These are phyloP conservation scores for Colletotrichum destructivum DNA, from an alignment of 2,329 filamentous ascomycete species.

Conservation along the genomic window DNA sequence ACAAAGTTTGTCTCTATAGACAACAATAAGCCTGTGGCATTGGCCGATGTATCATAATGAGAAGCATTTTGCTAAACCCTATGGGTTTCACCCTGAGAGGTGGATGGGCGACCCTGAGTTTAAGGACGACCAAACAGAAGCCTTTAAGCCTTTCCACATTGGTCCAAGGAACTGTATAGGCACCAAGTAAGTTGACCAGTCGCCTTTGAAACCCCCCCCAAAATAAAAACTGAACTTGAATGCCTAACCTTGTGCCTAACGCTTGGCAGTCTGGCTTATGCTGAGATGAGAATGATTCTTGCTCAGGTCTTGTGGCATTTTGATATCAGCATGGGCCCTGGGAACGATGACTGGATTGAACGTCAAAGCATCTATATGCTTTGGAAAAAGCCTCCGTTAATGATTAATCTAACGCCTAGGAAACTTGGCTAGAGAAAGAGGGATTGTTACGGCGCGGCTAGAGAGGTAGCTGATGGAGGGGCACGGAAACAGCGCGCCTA, in stretches of 20 bases:
- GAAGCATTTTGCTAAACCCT: neutral
- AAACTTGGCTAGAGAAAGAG: neutral
- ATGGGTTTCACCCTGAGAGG: neutral
- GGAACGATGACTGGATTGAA: conserved; percentile 29
- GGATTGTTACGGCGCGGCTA: no score
- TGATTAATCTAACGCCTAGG: conserved; percentile 34
- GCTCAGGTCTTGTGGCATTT: conserved; percentile 32
- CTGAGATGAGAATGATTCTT: conserved; percentile 37
- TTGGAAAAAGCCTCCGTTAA: conserved; percentile 32
- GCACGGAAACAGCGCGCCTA: no score
- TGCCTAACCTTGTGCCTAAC: no score
- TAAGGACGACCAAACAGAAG: neutral
- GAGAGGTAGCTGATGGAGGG: no score
- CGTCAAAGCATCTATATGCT: conserved; percentile 6
- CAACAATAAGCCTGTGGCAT: neutral
- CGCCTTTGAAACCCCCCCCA: no score
- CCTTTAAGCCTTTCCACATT: neutral
- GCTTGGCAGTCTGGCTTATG: conserved; percentile 26
- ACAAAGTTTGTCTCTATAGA: neutral
- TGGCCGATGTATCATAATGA: neutral
- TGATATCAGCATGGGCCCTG: conserved; percentile 20
- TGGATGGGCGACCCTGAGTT: neutral
- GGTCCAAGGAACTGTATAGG: neutral
- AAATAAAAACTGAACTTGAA: no score
- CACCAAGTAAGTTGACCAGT: conserved; percentile 12